Percentiles rank a stretch among this genome's conserved stretches.
Evolutionary conservation across 805 yeast species (phyloP).

Genomic region (Lachancea meyersii): DNA sequence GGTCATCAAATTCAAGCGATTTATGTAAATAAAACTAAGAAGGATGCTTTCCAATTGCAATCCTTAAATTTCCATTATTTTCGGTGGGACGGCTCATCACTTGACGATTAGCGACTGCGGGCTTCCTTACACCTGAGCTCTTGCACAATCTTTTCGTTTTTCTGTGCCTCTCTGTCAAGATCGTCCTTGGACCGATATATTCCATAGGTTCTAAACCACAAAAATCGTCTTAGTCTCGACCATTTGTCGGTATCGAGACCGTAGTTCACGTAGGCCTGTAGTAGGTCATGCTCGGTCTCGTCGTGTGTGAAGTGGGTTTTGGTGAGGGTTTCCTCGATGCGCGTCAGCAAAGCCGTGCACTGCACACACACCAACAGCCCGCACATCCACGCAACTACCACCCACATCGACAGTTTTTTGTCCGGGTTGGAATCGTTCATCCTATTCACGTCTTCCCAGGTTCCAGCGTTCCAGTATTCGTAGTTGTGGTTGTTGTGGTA

Average conservation of each 20-base stretch:
- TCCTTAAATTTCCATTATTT: too few species aligned
- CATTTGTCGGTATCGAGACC: constrained; percentile 46
- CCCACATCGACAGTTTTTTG: constrained; percentile 39
- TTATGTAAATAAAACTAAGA: too few species aligned
- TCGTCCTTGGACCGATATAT: constrained; percentile 28
- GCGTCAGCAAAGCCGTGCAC: constrained; percentile 36
- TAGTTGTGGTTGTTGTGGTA: constrained; percentile 28
- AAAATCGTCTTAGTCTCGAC: constrained; percentile 49
- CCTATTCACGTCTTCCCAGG: constrained; percentile 56
- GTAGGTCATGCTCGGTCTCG: constrained; percentile 36
- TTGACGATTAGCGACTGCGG: neutral
- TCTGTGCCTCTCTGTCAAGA: constrained; percentile 37
- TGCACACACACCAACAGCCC: constrained; percentile 38
- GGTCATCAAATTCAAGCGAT: neutral
- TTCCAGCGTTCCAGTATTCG: constrained; percentile 55
- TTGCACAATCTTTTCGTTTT: constrained; percentile 76
- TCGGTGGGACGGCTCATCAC: too few species aligned
- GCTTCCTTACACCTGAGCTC: constrained; percentile 21
- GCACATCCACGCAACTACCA: constrained; percentile 34
- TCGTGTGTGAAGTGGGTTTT: constrained; percentile 36
- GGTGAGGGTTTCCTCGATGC: constrained; percentile 33
- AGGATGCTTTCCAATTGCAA: too few species aligned
- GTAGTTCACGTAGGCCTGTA: constrained; percentile 42
- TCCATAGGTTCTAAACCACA: constrained; percentile 46
- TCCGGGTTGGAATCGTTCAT: constrained; percentile 35